Percentiles rank a stretch among this genome's conserved stretches.
phyloP scores from a whole-genome alignment of 2,329 filamentous ascomycete species.

The Trichoderma lentiforme region DNA sequence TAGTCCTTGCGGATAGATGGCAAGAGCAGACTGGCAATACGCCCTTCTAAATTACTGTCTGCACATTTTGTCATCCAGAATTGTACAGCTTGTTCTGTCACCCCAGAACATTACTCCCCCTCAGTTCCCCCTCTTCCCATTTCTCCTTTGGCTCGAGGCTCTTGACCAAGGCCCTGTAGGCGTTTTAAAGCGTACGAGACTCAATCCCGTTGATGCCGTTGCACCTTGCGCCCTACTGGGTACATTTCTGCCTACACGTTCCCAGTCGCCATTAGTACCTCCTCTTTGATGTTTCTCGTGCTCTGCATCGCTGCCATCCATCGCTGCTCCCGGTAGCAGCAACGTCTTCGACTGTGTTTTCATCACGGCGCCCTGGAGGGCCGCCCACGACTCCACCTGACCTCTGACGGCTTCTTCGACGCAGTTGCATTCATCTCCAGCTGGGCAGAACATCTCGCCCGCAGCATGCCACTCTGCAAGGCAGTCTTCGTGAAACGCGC shows the following conservation, averaged over 20 bases:
- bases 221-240: conserved; percentile 24
- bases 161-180: conserved; percentile 47
- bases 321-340: conserved; percentile 30
- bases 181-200: conserved; percentile 49
- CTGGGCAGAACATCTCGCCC: conserved; percentile 56
- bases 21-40: neutral
- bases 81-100: neutral
- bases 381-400: conserved; percentile 60
- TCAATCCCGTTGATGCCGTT: conserved; percentile 40
- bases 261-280: conserved; percentile 25
- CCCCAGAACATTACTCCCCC: neutral
- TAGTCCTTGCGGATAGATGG: neutral
- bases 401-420: conserved; percentile 54
- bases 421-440: conserved; percentile 63
- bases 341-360: conserved; percentile 29
- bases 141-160: conserved; percentile 34
- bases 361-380: conserved; percentile 38
- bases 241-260: conserved; percentile 27
- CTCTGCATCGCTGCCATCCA: conserved; percentile 31
- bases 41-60: neutral
- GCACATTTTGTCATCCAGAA: neutral
- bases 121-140: conserved; percentile 12
- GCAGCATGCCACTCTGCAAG: conserved; percentile 57
- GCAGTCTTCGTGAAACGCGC: conserved; percentile 58
- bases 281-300: conserved; percentile 18